These are phyloP conservation scores for Colletotrichum sojae DNA, from an alignment of 2,329 filamentous ascomycete species.

Conservation along the genomic window DNA sequence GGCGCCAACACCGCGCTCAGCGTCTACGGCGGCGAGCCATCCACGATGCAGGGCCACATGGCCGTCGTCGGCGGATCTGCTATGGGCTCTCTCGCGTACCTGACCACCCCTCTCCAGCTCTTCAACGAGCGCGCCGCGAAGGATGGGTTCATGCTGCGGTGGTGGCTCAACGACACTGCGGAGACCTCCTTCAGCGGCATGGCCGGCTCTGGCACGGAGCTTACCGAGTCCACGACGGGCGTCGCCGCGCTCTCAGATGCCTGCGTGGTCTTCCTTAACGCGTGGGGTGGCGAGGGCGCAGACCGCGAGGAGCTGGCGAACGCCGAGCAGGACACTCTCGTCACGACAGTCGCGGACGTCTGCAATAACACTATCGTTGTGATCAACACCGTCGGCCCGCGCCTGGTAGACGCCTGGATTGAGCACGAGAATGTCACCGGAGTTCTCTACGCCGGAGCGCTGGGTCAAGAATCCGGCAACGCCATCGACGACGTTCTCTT, in stretches of 20 bases:
- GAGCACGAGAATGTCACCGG: constrained; percentile 68
- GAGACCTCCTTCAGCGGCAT: constrained; percentile 71
- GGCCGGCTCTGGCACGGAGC: constrained; percentile 63
- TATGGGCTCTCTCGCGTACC: constrained; percentile 58
- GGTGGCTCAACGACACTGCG: constrained; percentile 65
- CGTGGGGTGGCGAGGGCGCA: too few relatives aligned
- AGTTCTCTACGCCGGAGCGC: constrained; percentile 68
- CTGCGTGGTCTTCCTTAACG: constrained; percentile 70
- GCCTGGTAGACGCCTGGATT: constrained; percentile 61
- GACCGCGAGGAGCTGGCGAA: too few relatives aligned
- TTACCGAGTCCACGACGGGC: constrained; percentile 49
- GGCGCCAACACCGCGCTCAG: constrained; percentile 73
- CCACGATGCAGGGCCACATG: constrained; percentile 60
- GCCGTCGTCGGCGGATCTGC: constrained; percentile 48
- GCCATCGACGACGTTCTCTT: constrained; percentile 68
- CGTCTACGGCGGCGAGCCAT: constrained; percentile 61
- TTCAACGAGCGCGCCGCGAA: constrained; percentile 76
- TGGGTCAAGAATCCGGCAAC: constrained; percentile 54
- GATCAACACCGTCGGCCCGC: too few relatives aligned
- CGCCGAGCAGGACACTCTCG: too few relatives aligned
- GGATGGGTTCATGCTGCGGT: constrained; percentile 77
- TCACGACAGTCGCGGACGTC: too few relatives aligned
- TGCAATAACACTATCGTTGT: too few relatives aligned
- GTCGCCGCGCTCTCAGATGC: constrained; percentile 68
- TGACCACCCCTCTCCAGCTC: constrained; percentile 69